Evolutionary conservation across 805 yeast genomes (phyloP).

Genomic region (Saturnispora mendoncae): DNA sequence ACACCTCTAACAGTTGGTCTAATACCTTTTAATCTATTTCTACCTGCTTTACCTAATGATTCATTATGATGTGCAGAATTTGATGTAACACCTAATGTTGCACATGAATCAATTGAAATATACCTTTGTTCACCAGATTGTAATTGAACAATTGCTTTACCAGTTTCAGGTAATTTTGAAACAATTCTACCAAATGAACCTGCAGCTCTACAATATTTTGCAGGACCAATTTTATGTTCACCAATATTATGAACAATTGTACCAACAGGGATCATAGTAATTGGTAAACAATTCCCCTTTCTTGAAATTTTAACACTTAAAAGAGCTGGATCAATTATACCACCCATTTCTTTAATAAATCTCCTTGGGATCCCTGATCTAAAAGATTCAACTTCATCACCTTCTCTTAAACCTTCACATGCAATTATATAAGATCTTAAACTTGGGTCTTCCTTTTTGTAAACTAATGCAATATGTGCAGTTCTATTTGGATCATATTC

Average conservation of each 20-base stretch:
- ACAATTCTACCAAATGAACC: slow-evolving; percentile 88
- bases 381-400: slow-evolving; percentile 84
- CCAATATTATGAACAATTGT: slow-evolving; percentile 85
- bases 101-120: slow-evolving; percentile 77
- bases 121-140: slow-evolving; percentile 93
- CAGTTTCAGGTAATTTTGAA: slow-evolving; percentile 63
- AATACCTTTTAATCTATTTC: slow-evolving; percentile 83
- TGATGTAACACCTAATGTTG: slow-evolving; percentile 88
- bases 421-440: slow-evolving; percentile 77
- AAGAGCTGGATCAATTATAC: slow-evolving; percentile 85
- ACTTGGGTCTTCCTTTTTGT: slow-evolving; percentile 50
- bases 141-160: slow-evolving; percentile 69
- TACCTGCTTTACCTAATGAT: slow-evolving; percentile 93
- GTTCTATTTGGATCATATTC: slow-evolving; percentile 95
- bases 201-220: slow-evolving; percentile 86
- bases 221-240: slow-evolving; percentile 64
- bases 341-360: slow-evolving; percentile 77
- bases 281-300: slow-evolving; percentile 91
- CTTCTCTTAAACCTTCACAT: slow-evolving; percentile 85
- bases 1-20: slow-evolving; percentile 97
- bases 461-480: slow-evolving; percentile 79
- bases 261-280: slow-evolving; percentile 91
- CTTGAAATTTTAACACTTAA: slow-evolving; percentile 78
- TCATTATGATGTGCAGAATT: slow-evolving; percentile 87
- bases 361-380: slow-evolving; percentile 78